These are phyloP conservation scores for Pontederia crassipes DNA, from an alignment of 176 grass and related monocot genomes.

Conservation along the genomic window DNA sequence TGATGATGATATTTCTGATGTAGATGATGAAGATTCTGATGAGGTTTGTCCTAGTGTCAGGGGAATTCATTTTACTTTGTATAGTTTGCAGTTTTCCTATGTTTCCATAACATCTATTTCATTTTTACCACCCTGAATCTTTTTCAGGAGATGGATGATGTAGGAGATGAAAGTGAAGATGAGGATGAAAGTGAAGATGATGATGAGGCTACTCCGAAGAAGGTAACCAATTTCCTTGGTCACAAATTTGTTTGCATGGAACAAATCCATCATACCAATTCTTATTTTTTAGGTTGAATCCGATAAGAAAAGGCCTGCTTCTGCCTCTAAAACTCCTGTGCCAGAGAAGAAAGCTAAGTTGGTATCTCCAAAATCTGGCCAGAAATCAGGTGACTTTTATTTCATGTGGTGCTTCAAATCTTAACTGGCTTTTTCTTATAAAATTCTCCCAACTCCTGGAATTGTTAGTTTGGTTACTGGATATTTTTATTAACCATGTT, in stretches of 20 bases:
- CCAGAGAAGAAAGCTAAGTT: conserved; percentile 83
- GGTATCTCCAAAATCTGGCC: conserved; percentile 32
- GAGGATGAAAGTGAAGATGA: conserved; percentile 24
- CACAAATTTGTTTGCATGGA: too few relatives aligned
- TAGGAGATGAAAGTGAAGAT: conserved; percentile 10
- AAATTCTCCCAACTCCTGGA: too few relatives aligned
- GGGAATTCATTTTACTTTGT: not conserved
- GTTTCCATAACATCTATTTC: not conserved
- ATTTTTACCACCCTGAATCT: not conserved
- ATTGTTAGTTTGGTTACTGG: too few relatives aligned
- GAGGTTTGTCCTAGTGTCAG: conserved; percentile 3
- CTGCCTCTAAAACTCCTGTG: conserved; percentile 33
- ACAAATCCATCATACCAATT: too few relatives aligned
- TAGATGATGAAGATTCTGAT: conserved; percentile 8
- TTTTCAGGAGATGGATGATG: conserved; percentile 17
- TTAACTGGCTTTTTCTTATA: not conserved
- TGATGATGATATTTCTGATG: conserved; percentile 14
- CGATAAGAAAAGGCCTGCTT: conserved; percentile 50
- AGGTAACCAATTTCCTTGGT: conserved; percentile 17
- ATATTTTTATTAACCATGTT: not conserved
- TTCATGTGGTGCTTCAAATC: not conserved
- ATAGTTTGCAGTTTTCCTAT: not conserved
- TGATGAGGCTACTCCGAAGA: conserved; percentile 70
- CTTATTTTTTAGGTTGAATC: conserved; percentile 30
- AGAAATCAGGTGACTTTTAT: conserved; percentile 42